Base-by-base conservation (phyloP, 352 stramenopile genomes). In the Phytopythium kandeliae region DNA sequence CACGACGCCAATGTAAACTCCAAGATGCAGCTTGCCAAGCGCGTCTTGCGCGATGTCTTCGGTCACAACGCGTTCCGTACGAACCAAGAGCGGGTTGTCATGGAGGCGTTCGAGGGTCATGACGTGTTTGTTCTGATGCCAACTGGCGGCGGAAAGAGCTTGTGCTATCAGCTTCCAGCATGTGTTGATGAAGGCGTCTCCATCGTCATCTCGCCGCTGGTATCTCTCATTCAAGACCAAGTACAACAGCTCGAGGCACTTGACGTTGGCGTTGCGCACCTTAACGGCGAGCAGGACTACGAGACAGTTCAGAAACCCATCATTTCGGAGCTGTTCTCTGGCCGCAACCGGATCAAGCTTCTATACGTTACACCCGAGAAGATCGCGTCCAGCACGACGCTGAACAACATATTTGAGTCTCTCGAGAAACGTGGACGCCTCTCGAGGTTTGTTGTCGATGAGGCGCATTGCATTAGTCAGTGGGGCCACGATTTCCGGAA, bases 401-500 rank as follows among this genome's bases (percentile, higher is more conserved):
- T 96, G 17, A 83, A 65, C 52, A 90, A 90, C 40, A 73, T 98
- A 38, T 95, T 90, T 46, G 74, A 88, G 50, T 89, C 78, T 3
- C 65, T 92, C 16, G 67, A 86, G 40, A 83, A 88, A 21, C 67
- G 78, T 10, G 76, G 82, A 2, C 67, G 95, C 10, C 81, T 99
- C 13, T 96, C 90, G 57, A 79, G 96, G 30, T 99, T 99, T 68
- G 94, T 99, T 17, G 86, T 99, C 7, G 97, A 99, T 63, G 84
- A 96, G 62, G 86, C 84, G 8, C 97, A 99, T 60, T 99, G 97
- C 69, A 94, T 99, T 54, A 97, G 84, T 51, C 88, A 96, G 60
- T 99, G 97, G 97, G 97, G 97, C 21, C 97, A 99, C 65, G 98
- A 99, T 64, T 99, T 99, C 64, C 78, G 98, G 13, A 98, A 97